phyloP scores from a whole-genome alignment of 2,329 filamentous ascomycete genomes.

The Fusarium sororula region DNA sequence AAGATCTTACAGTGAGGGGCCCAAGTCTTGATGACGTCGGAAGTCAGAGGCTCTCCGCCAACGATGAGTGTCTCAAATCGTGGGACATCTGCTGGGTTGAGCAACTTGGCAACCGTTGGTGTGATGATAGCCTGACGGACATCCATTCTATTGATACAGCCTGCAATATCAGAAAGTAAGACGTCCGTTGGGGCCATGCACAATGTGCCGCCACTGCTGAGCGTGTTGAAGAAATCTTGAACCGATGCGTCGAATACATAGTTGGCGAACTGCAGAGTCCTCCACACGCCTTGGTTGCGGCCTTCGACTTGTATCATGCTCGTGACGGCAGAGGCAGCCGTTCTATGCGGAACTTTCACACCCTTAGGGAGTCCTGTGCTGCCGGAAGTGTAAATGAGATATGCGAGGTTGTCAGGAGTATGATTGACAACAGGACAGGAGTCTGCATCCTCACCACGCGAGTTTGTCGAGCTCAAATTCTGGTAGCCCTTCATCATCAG shows the following conservation, averaged over 20 bases:
- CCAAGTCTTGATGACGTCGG: background rate
- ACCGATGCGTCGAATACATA: background rate
- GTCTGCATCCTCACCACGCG: background rate
- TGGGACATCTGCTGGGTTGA: background rate
- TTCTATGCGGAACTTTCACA: background rate
- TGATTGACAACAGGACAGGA: background rate
- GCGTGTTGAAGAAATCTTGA: conserved; percentile 1
- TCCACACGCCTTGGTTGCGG: background rate
- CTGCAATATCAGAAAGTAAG: background rate
- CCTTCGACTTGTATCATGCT: conserved; percentile 1
- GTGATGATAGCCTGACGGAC: background rate
- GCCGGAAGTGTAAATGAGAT: background rate
- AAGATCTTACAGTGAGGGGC: background rate
- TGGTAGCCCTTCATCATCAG: background rate
- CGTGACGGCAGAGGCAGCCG: background rate
- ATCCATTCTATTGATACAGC: background rate
- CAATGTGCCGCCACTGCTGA: background rate
- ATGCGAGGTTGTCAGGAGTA: background rate
- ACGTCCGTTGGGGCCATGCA: background rate
- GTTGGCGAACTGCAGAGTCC: background rate
- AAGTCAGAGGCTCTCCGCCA: background rate
- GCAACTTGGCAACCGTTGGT: background rate
- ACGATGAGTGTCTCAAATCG: background rate
- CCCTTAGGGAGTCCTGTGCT: background rate
- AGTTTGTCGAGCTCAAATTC: background rate